Base-by-base conservation (phyloP, 2,329 filamentous ascomycete species). In the Lojkania enalia region DNA sequence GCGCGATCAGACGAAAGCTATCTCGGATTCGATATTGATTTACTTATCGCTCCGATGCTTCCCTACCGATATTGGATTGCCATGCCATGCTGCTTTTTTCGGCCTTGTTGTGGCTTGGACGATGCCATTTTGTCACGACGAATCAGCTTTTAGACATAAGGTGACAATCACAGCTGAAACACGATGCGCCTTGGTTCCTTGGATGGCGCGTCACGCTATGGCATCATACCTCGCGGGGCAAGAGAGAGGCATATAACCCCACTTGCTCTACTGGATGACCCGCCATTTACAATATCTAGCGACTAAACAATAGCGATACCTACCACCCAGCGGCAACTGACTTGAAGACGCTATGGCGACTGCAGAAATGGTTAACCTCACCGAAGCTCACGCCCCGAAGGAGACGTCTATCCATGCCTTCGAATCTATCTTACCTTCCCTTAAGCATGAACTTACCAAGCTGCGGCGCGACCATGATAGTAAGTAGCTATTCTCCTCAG, bases 401-500 rank as follows among this genome's bases (percentile, higher is more conserved):
- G 55, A 64, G 25, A 61, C 58, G n/a, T 68, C 67, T 16, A 52
- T 66, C 27, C 54, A 64, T 11, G 63, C 67, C 9, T 63, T 71
- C 33, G 49, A 55, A 2, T 61, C 61, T 0, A 51, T 70, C 31
- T 56, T 71, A 4, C 53, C 57, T 0, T 54, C 58, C 1, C 44
- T 70, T 11, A 71, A 69, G 42, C 42, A 57, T 3, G 54, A 64
- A 42, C 65, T 71, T 18, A 15, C 63, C 16, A 63, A 67, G 44
- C 49, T 70, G 3, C 65, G 68, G 2, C 67, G 52, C 35, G 44
- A 64, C 11, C 64, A 69, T 39, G 63, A 68, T 44, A 70, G 64
- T 68, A 58, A 29, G 47, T 9, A 11, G 11, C 19, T 19, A 20
- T 21, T 20, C 11, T 21, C 33, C 5, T 27, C 25, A 7, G n/a